Conservation (phyloP, 139 green algal genomes). For the Coelastrella sp. region DNA sequence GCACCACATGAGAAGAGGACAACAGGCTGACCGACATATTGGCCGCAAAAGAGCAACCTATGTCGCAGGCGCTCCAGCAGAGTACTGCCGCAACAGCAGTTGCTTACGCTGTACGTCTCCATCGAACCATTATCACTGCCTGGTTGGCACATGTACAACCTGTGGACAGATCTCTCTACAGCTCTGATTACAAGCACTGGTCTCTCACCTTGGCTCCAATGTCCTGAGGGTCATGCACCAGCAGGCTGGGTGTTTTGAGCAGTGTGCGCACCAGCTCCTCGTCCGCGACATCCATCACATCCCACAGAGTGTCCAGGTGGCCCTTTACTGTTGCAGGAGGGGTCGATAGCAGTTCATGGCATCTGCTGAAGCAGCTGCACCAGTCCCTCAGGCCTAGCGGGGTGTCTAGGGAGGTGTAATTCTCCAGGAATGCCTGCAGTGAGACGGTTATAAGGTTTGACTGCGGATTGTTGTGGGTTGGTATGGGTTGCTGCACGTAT, state of each 20-base stretch:
- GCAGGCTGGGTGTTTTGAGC: conserved; percentile 33
- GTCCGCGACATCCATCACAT: not conserved
- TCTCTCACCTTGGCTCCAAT: conserved; percentile 20
- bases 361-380: conserved; percentile 37
- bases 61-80: too few relatives aligned
- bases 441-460: not conserved
- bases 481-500: too few relatives aligned
- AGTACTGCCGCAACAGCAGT: too few relatives aligned
- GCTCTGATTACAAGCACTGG: not conserved
- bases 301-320: conserved; percentile 15
- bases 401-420: not conserved
- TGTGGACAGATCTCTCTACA: not conserved
- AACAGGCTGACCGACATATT: too few relatives aligned
- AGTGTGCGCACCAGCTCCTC: conserved; percentile 15
- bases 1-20: too few relatives aligned
- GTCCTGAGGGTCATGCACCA: conserved; percentile 16
- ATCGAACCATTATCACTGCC: not conserved
- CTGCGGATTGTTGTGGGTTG: not conserved
- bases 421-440: conserved; percentile 14
- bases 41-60: too few relatives aligned
- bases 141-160: not conserved
- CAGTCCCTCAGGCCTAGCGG: conserved; percentile 4
- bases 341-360: conserved; percentile 2
- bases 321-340: not conserved
- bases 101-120: too few relatives aligned